A percentile compares a stretch with the other conserved stretches of the same genome.
phyloP scores from a whole-genome alignment of 345 rosid genomes.

The Tarenaya hassleriana region DNA sequence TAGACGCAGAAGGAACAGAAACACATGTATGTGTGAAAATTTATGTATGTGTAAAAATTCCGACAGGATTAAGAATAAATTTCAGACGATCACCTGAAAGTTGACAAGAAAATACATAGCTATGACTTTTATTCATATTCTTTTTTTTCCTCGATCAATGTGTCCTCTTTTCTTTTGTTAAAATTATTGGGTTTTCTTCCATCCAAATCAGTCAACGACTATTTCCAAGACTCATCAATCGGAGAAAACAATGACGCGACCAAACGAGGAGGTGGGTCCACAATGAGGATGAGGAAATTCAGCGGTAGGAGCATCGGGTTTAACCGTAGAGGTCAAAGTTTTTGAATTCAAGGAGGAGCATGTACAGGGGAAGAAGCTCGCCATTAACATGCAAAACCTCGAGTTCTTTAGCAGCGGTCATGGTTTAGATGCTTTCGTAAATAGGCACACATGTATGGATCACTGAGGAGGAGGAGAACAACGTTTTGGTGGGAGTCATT shows the following conservation, averaged over 20 bases:
- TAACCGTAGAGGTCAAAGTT: slow-evolving; percentile 47
- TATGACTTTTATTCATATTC: too few species aligned
- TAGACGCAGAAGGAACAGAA: too few species aligned
- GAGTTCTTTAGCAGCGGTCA: slow-evolving; percentile 87
- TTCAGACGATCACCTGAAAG: too few species aligned
- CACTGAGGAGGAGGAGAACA: slow-evolving; percentile 67
- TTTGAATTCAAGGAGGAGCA: slow-evolving; percentile 56
- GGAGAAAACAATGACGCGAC: slow-evolving; percentile 30
- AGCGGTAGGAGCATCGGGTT: slow-evolving; percentile 95
- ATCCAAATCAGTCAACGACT: slow-evolving; percentile 53
- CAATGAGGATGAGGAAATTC: slow-evolving; percentile 56
- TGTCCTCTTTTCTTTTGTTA: too few species aligned
- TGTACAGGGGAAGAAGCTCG: slow-evolving; percentile 90
- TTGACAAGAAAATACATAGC: too few species aligned
- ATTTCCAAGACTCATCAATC: slow-evolving; percentile 36
- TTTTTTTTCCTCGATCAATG: too few species aligned
- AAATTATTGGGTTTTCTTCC: too few species aligned
- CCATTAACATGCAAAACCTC: slow-evolving; percentile 81
- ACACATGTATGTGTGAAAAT: too few species aligned
- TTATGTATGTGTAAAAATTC: too few species aligned
- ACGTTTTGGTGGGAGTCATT: slow-evolving; percentile 73
- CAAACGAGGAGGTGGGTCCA: slow-evolving; percentile 24
- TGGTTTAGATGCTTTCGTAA: slow-evolving; percentile 98
- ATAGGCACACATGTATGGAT: slow-evolving; percentile 96
- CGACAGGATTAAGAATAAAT: too few species aligned